A percentile compares a stretch with the other conserved stretches of the same genome.
phyloP scores from a whole-genome alignment of 1,284 basidiomycete species.

The Meripilus lineatus region DNA sequence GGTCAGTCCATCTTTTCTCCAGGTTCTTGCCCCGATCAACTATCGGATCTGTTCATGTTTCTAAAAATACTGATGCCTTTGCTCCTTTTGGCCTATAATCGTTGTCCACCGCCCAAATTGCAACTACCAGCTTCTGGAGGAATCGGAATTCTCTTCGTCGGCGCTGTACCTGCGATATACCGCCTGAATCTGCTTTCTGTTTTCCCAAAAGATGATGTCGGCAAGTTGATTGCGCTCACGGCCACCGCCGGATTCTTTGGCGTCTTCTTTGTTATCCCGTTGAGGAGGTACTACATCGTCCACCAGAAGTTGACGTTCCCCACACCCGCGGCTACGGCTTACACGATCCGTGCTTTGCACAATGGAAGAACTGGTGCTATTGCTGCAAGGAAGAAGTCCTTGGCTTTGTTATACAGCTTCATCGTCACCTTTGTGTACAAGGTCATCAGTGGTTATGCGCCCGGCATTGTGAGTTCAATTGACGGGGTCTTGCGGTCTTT shows the following conservation, averaged over 20 bases:
- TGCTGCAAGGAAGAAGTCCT: conserved; percentile 54
- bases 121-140: conserved; percentile 50
- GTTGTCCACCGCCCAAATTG: no score
- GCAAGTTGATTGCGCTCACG: conserved; percentile 53
- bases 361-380: conserved; percentile 43
- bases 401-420: conserved; percentile 48
- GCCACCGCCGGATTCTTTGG: conserved; percentile 60
- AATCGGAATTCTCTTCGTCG: conserved; percentile 58
- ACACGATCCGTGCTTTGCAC: conserved; percentile 62
- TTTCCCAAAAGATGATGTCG: conserved; percentile 44
- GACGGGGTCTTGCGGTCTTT: no score
- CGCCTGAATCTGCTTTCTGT: conserved; percentile 46
- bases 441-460: conserved; percentile 55
- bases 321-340: conserved; percentile 65
- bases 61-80: no score
- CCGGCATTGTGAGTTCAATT: conserved; percentile 47
- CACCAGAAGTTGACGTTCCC: conserved; percentile 68
- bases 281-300: conserved; percentile 63
- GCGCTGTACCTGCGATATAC: conserved; percentile 66
- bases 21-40: background rate
- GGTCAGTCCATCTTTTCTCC: conserved; percentile 20
- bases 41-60: background rate
- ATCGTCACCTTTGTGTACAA: conserved; percentile 45
- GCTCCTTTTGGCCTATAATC: no score
- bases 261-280: conserved; percentile 62